A percentile compares a stretch with the other conserved stretches of the same genome.
These are phyloP conservation scores for Argentina anserina DNA, from an alignment of 306 rosid species.

Conservation along the genomic window DNA sequence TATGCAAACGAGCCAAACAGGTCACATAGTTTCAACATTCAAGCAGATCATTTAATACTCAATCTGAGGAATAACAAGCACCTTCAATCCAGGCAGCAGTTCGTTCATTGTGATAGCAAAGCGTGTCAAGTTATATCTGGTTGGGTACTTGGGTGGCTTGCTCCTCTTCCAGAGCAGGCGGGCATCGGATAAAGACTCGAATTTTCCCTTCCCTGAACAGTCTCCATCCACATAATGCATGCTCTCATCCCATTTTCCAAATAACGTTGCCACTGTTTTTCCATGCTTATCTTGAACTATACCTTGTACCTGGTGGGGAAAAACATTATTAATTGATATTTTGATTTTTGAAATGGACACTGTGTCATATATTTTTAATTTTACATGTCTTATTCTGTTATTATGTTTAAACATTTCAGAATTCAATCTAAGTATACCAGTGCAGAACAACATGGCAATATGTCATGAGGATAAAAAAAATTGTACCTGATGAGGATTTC, in stretches of 20 bases:
- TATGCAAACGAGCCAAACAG: neutral
- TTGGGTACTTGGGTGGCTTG: constrained; percentile 70
- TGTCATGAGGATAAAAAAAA: neutral
- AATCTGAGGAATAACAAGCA: constrained; percentile 24
- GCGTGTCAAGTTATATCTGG: constrained; percentile 93
- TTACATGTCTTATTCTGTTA: neutral
- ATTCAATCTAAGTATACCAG: neutral
- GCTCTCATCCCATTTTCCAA: constrained; percentile 99
- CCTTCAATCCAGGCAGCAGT: constrained; percentile 89
- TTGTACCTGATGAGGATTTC: constrained; percentile 94
- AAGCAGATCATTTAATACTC: neutral
- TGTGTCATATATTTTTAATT: neutral
- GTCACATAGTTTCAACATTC: neutral
- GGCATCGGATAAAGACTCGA: constrained; percentile 70
- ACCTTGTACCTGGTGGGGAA: constrained; percentile 68
- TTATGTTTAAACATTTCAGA: neutral
- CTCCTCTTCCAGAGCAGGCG: constrained; percentile 82
- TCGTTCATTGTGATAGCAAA: constrained; percentile 94
- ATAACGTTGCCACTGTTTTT: constrained; percentile 76
- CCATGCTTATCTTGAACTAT: constrained; percentile 78
- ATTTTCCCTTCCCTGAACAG: constrained; percentile 70
- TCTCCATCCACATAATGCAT: constrained; percentile 83
- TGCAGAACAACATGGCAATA: neutral
- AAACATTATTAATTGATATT: neutral
- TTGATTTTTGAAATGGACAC: neutral